Percentiles rank a stretch among this genome's conserved stretches.
phyloP scores from a whole-genome alignment of 345 rosid genomes.

The Salix caprea region DNA sequence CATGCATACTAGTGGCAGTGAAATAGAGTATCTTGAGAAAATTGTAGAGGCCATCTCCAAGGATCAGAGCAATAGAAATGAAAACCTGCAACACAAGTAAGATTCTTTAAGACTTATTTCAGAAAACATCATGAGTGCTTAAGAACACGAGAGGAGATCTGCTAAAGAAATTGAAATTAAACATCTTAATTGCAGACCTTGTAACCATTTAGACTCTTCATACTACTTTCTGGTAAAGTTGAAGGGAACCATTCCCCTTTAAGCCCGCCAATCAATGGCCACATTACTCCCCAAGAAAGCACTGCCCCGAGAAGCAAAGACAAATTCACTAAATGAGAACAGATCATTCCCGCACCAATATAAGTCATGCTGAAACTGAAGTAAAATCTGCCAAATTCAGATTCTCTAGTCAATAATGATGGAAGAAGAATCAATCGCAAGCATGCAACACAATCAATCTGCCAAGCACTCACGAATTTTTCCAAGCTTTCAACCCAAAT shows the following conservation, averaged over 20 bases:
- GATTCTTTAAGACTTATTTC: not conserved
- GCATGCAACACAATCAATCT: not conserved
- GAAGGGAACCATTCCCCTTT: slow-evolving; percentile 76
- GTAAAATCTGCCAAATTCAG: slow-evolving; percentile 63
- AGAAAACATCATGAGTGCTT: not conserved
- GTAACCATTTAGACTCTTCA: slow-evolving; percentile 85
- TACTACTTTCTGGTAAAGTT: slow-evolving; percentile 53
- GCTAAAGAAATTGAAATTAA: not conserved
- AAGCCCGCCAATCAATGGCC: slow-evolving; percentile 69
- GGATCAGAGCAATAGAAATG: slow-evolving; percentile 71
- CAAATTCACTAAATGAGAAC: slow-evolving; percentile 84
- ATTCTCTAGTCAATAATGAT: slow-evolving; percentile 9
- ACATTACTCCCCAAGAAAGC: slow-evolving; percentile 92
- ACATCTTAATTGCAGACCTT: slow-evolving; percentile 43
- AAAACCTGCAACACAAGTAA: slow-evolving; percentile 51
- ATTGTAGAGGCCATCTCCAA: slow-evolving; percentile 91
- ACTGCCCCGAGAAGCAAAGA: slow-evolving; percentile 89
- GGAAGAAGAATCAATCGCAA: not conserved
- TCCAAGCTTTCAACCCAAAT: slow-evolving; percentile 76
- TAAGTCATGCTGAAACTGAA: slow-evolving; percentile 88
- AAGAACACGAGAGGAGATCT: too few species aligned
- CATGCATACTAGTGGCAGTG: slow-evolving; percentile 46
- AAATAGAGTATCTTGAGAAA: slow-evolving; percentile 67
- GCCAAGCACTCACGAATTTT: slow-evolving; percentile 53
- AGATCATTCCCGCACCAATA: slow-evolving; percentile 93